These are phyloP conservation scores for Hysterangium stoloniferum DNA, from an alignment of 768 basidiomycete genomes.

Conservation along the genomic window DNA sequence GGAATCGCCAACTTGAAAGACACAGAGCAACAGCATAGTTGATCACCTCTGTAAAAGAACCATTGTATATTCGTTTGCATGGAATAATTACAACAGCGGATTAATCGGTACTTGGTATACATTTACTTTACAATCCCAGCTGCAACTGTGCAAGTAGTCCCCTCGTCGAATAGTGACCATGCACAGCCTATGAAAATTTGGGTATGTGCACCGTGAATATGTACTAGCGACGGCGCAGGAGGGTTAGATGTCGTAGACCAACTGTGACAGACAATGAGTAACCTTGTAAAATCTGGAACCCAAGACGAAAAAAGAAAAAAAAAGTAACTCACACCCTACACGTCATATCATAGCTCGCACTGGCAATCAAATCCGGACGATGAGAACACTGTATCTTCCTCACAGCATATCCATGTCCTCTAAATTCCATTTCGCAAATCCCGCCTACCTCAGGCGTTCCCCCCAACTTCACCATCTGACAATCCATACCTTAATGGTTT, in stretches of 20 bases:
- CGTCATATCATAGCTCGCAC: conserved; percentile 90
- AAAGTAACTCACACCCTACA: conserved; percentile 65
- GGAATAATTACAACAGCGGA: no score
- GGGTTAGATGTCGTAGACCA: conserved; percentile 59
- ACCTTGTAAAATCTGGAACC: background rate
- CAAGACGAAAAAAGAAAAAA: conserved; percentile 4
- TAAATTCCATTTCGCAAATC: conserved; percentile 56
- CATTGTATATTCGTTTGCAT: no score
- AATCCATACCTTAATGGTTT: conserved; percentile 62
- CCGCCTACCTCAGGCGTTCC: conserved; percentile 53
- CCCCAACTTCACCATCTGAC: conserved; percentile 67
- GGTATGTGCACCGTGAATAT: conserved; percentile 82
- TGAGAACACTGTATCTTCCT: conserved; percentile 80
- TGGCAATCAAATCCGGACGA: conserved; percentile 29
- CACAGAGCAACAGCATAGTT: no score
- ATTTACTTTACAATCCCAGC: conserved; percentile 84
- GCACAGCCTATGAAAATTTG: conserved; percentile 90
- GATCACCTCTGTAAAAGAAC: no score
- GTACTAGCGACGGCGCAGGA: conserved; percentile 36
- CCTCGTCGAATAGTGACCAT: conserved; percentile 91
- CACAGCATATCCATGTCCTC: conserved; percentile 87
- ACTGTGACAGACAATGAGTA: conserved; percentile 29
- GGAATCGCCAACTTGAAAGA: no score
- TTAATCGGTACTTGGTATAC: conserved; percentile 71
- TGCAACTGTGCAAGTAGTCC: conserved; percentile 80